These are phyloP conservation scores for Aspergillus fumigatiaffinis DNA, from an alignment of 2,329 filamentous ascomycete genomes.

Conservation along the genomic window DNA sequence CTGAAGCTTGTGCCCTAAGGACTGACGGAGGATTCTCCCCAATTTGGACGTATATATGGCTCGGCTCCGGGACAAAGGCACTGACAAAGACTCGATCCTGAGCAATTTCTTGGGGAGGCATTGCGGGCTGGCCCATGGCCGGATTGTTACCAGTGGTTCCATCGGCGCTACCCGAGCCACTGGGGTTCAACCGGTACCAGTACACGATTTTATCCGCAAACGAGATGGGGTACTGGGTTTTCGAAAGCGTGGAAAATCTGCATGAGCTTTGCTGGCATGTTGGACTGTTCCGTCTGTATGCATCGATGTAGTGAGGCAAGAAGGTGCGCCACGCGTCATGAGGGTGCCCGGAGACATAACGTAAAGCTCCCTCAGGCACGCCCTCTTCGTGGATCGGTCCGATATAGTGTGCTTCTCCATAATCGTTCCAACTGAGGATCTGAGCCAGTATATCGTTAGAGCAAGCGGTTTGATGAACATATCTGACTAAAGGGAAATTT, in stretches of 20 bases:
- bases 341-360: slow-evolving; percentile 21
- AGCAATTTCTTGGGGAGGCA: slow-evolving; percentile 24
- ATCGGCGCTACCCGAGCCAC: slow-evolving; percentile 21
- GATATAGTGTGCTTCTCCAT: slow-evolving; percentile 58
- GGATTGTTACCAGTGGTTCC: slow-evolving; percentile 36
- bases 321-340: slow-evolving; percentile 27
- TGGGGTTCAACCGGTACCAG: slow-evolving; percentile 35
- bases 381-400: slow-evolving; percentile 46
- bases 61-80: slow-evolving; percentile 22
- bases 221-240: slow-evolving; percentile 10
- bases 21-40: slow-evolving; percentile 18
- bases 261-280: background rate
- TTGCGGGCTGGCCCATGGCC: slow-evolving; percentile 21
- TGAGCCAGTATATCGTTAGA: slow-evolving; percentile 15
- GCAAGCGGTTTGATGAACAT: background rate
- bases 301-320: slow-evolving; percentile 33
- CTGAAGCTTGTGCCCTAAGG: slow-evolving; percentile 18
- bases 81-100: slow-evolving; percentile 32
- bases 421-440: slow-evolving; percentile 60
- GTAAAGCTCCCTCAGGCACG: slow-evolving; percentile 46
- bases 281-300: slow-evolving; percentile 24
- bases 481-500: background rate
- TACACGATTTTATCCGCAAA: slow-evolving; percentile 29
- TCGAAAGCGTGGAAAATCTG: background rate
- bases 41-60: slow-evolving; percentile 27